These are phyloP conservation scores for Umbilicus rupestris DNA, from an alignment of 164 flowering plant species.

Conservation along the genomic window DNA sequence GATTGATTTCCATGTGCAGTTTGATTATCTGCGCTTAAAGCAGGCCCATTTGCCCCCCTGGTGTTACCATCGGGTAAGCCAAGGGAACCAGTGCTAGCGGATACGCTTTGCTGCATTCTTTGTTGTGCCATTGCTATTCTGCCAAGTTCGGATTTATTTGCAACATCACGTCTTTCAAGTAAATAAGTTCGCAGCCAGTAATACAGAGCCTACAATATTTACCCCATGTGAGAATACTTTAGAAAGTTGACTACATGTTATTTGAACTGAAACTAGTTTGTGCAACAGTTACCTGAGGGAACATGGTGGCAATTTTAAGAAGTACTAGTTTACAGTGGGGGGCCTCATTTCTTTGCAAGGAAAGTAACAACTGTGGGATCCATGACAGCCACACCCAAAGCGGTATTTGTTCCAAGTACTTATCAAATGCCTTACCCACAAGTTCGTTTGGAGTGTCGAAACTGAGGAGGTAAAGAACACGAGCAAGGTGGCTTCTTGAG, in stretches of 20 bases:
- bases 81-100: conserved; percentile 36
- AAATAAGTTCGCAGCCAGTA: conserved; percentile 98
- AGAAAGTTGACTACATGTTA: no score
- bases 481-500: conserved; percentile 90
- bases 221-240: no score
- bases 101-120: conserved; percentile 68
- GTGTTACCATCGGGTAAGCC: conserved; percentile 50
- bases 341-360: conserved; percentile 88
- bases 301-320: conserved; percentile 73
- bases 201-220: conserved; percentile 59
- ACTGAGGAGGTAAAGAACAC: conserved; percentile 86
- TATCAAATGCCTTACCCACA: conserved; percentile 90
- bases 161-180: conserved; percentile 96
- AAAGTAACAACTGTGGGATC: conserved; percentile 94
- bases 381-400: conserved; percentile 99
- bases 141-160: conserved; percentile 72
- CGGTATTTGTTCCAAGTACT: conserved; percentile 82
- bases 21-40: conserved; percentile 43
- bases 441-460: conserved; percentile 86
- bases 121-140: conserved; percentile 84
- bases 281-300: conserved; percentile 66
- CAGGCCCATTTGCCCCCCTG: conserved; percentile 38
- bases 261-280: background rate
- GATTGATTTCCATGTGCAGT: conserved; percentile 57
- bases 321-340: conserved; percentile 91